Base-by-base conservation (phyloP, 129 eudicot genomes). In the Pulicaria dysenterica region DNA sequence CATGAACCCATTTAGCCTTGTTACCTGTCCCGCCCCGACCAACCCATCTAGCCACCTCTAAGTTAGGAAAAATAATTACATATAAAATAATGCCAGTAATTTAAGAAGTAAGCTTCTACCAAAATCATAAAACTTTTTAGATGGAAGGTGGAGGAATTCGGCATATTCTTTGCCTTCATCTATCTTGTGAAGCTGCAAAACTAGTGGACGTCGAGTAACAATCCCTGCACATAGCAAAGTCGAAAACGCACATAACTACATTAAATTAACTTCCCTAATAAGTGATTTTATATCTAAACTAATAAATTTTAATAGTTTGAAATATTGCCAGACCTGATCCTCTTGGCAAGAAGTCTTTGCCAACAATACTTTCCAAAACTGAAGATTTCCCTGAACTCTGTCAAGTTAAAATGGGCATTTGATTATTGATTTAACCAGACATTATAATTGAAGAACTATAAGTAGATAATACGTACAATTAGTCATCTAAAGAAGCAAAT, bases 151-250 rank as follows among this genome's bases (percentile, higher is more conserved):
- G 15, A 80, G 75, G 50, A 87, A 87, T 40, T 87, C 86, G 0
- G 81, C 89, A 38, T 81, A 81, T 70, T 84, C 92, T 74, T 78
- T 84, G 12, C 85, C 85, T 31, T 81, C 63, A 50, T 87, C 89
- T 75, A 78, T 84, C 67, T 81, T 85, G 58, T 87, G 88, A 82
- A 87, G 85, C 75, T 87, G 89, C 76, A 87, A 67, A 65, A 81
- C 80, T 13, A 81, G 75, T n/a, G 85, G 86, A 15, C 85, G 68
- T 58, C 82, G 73, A 51, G 89, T 85, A 58, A 85, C 86, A 44
- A 85, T 81, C 34, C 89, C 89, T 81, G 72, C 63, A 73, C 34
- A 50, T 13, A 70, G 4, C 47, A 39, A 72, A 17, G 47, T 10
- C 38, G 4, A 63, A 42, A 2, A 31, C 13, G 31, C 38, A 59